Evolutionary conservation across 2,329 filamentous ascomycete genomes (phyloP).

Genomic region (Diaporthe longicolla): DNA sequence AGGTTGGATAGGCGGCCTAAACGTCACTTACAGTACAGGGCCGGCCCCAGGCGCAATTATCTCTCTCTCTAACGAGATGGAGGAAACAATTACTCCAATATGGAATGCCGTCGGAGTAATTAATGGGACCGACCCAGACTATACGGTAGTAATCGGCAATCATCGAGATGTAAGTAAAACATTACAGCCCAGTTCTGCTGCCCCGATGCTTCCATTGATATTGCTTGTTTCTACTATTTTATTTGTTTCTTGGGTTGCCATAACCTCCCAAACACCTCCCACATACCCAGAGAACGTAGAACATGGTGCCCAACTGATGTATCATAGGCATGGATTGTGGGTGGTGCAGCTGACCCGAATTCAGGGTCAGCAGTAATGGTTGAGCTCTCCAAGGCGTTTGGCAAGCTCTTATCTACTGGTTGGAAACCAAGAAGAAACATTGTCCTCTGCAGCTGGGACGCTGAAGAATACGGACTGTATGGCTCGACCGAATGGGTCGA

Average conservation of each 20-base stretch:
- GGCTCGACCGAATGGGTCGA: conserved; percentile 96
- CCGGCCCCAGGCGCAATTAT: not conserved
- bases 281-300: not conserved
- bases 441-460: conserved; percentile 88
- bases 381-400: conserved; percentile 82
- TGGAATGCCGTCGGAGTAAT: conserved; percentile 96
- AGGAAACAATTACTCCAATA: conserved; percentile 69
- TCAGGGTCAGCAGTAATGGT: conserved; percentile 83
- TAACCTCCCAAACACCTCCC: not conserved
- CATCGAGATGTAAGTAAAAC: conserved; percentile 57
- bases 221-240: not conserved
- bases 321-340: conserved; percentile 77
- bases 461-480: conserved; percentile 87
- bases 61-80: conserved; percentile 5
- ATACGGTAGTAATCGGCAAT: conserved; percentile 83
- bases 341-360: conserved; percentile 86
- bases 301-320: not conserved
- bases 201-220: too few relatives aligned
- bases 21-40: conserved; percentile 15
- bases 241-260: not conserved
- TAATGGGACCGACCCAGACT: conserved; percentile 89
- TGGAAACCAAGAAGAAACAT: conserved; percentile 81
- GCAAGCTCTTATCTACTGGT: conserved; percentile 76
- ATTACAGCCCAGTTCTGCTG: not conserved
- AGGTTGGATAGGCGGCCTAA: conserved; percentile 10